A percentile compares a stretch with the other conserved stretches of the same genome.
phyloP scores from a whole-genome alignment of 2,329 filamentous ascomycete species.

The Diaporthe longicolla region DNA sequence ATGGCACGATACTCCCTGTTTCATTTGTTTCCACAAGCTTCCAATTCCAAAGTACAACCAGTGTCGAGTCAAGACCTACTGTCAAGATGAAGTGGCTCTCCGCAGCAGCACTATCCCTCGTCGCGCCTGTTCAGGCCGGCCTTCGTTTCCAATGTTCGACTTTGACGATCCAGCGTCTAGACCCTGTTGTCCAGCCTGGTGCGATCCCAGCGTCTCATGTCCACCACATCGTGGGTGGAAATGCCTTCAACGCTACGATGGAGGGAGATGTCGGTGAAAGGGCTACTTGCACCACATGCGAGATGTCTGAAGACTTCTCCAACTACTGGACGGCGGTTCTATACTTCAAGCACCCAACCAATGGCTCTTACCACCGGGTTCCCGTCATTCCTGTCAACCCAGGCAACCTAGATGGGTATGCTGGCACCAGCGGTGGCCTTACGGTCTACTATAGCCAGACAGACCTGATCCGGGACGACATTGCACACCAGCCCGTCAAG shows the following conservation, averaged over 20 bases:
- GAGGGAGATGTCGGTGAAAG: slow-evolving; percentile 48
- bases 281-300: slow-evolving; percentile 53
- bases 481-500: slow-evolving; percentile 53
- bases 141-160: slow-evolving; percentile 51
- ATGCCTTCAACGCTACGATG: slow-evolving; percentile 47
- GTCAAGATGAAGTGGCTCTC: slow-evolving; percentile 46
- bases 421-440: slow-evolving; percentile 55
- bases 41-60: neutral
- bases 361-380: slow-evolving; percentile 50
- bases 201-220: slow-evolving; percentile 44
- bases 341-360: slow-evolving; percentile 46
- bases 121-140: slow-evolving; percentile 44
- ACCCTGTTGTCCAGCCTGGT: slow-evolving; percentile 48
- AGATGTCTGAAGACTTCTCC: slow-evolving; percentile 51
- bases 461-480: slow-evolving; percentile 56
- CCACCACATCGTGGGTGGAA: slow-evolving; percentile 47
- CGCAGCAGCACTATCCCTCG: slow-evolving; percentile 38
- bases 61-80: neutral
- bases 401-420: slow-evolving; percentile 46
- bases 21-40: slow-evolving; percentile 16
- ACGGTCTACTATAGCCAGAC: slow-evolving; percentile 60
- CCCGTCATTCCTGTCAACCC: slow-evolving; percentile 48
- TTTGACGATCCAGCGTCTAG: slow-evolving; percentile 48
- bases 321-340: slow-evolving; percentile 53
- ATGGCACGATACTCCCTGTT: neutral